Evolutionary conservation across 2,329 filamentous ascomycete species (phyloP), one percentile per base, ranked within the genome.

Genomic region (Chrysoporthe deuterocubensis): DNA sequence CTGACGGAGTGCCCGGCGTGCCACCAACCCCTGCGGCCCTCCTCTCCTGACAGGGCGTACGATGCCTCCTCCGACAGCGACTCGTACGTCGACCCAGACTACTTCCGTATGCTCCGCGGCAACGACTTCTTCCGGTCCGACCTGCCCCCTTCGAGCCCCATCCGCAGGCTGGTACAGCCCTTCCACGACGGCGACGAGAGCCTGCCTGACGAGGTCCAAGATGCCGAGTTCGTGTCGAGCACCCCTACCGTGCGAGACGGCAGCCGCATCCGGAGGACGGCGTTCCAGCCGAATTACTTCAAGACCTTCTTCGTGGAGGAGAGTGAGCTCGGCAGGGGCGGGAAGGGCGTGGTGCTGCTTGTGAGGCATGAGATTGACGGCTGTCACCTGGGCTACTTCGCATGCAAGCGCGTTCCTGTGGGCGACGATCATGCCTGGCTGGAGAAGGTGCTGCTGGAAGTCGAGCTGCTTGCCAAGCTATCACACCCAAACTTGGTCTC

Each of bases 401-500:
- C 96, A 14, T 99, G 96, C 83, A 99, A 99, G 80, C 89, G 96
- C 58, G 94, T 99, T 0, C 96, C 96, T 0, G 96, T 99, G 3
- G 92, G 96, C 16, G 92, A 99, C 75, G 93, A 98, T 74, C 95
- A 97, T 75, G 89, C 90, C 70, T 97, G 96, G 96, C 83, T 99
- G 16, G 93, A 97, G 78, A 98, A 97, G 79, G 86, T 98, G 2
- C 83, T 99, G 63, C 87, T 96, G 58, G 96, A 99, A 78, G 96
- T 99, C 2, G 94, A 97, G 79, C 84, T 98, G 34, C 86, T 99
- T 34, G 94, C 97, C 73, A 92, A 93, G 73, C 87, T 99, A 4
- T 96, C 93, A 0, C 96, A 99, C 76, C 92, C 94, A 67, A 99
- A 99, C 71, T 84, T 99, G 9, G 96, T 99, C 0, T 97, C 94